phyloP scores from a whole-genome alignment of 2,329 filamentous ascomycete genomes.

The Basipetospora chlamydospora region DNA sequence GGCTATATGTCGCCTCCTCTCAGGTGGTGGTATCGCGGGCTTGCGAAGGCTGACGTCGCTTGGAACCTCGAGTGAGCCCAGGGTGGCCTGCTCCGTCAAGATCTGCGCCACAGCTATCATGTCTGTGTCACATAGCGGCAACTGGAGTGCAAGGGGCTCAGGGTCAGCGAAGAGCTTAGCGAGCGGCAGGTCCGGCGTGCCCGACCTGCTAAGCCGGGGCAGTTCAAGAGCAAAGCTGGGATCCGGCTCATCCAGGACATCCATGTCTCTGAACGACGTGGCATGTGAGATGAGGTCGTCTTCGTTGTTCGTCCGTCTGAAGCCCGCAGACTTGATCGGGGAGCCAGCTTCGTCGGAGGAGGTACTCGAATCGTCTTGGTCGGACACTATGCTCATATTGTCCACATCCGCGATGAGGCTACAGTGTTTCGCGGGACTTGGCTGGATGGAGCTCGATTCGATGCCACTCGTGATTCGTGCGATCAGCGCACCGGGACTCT shows the following conservation, averaged over 20 bases:
- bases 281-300: conserved; percentile 39
- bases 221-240: conserved; percentile 34
- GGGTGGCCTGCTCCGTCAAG: conserved; percentile 54
- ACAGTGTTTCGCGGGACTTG: conserved; percentile 24
- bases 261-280: conserved; percentile 34
- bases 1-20: conserved; percentile 18
- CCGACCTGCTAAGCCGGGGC: conserved; percentile 31
- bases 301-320: conserved; percentile 18
- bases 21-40: not conserved
- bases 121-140: conserved; percentile 39
- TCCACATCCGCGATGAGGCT: conserved; percentile 24
- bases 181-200: conserved; percentile 33
- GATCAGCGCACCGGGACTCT: conserved; percentile 17
- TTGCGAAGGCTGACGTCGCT: conserved; percentile 8
- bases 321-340: conserved; percentile 28
- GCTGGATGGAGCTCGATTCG: conserved; percentile 19
- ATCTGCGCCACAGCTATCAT: conserved; percentile 55
- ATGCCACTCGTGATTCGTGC: conserved; percentile 20
- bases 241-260: conserved; percentile 29
- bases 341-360: conserved; percentile 34
- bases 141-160: conserved; percentile 33
- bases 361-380: conserved; percentile 38
- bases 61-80: conserved; percentile 27
- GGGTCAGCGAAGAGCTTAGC: conserved; percentile 43
- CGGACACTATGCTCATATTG: conserved; percentile 37